Conservation (phyloP, 2,329 filamentous ascomycete species). For the Aspergillus quadrilineatus region DNA sequence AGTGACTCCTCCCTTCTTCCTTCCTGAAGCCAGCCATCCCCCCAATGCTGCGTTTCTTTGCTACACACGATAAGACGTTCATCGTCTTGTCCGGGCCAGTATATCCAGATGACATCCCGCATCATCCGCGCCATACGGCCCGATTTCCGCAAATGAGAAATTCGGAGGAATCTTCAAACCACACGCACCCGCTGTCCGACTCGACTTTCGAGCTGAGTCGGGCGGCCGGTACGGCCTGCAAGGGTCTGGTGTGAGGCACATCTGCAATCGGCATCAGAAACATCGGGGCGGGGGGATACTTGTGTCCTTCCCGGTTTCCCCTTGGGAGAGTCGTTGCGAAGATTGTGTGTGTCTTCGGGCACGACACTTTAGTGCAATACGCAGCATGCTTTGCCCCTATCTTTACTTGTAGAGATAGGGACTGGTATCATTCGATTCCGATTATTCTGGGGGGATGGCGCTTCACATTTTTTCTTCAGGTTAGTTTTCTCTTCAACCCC, state of each 20-base stretch:
- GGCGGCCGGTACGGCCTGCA: conserved; percentile 64
- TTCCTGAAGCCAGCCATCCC: conserved; percentile 70
- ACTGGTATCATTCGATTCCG: conserved; percentile 80
- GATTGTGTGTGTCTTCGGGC: conserved; percentile 66
- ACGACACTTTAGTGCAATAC: conserved; percentile 92
- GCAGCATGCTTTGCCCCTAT: conserved; percentile 65
- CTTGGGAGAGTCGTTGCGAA: conserved; percentile 93
- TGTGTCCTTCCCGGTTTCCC: conserved; percentile 51
- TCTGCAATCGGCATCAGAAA: conserved; percentile 92
- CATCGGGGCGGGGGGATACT: conserved; percentile 59
- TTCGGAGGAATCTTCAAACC: conserved; percentile 92
- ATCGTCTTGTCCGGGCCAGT: conserved; percentile 24
- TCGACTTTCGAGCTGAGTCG: conserved; percentile 23
- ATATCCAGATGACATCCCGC: conserved; percentile 10
- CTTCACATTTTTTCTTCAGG: conserved; percentile 57
- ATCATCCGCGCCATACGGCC: conserved; percentile 13
- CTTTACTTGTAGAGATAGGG: conserved; percentile 30
- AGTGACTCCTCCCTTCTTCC: conserved; percentile 30
- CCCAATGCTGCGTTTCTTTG: conserved; percentile 95
- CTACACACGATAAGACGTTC: conserved; percentile 67
- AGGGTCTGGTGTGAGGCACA: conserved; percentile 82
- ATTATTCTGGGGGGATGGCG: conserved; percentile 84
- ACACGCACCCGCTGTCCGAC: conserved; percentile 39
- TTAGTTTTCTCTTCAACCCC: conserved; percentile 42
- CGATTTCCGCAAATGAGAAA: conserved; percentile 81